Percentiles rank a stretch among this genome's conserved stretches.
Evolutionary conservation across 2,329 filamentous ascomycete genomes (phyloP).

Genomic region (Verticillium isaacii): DNA sequence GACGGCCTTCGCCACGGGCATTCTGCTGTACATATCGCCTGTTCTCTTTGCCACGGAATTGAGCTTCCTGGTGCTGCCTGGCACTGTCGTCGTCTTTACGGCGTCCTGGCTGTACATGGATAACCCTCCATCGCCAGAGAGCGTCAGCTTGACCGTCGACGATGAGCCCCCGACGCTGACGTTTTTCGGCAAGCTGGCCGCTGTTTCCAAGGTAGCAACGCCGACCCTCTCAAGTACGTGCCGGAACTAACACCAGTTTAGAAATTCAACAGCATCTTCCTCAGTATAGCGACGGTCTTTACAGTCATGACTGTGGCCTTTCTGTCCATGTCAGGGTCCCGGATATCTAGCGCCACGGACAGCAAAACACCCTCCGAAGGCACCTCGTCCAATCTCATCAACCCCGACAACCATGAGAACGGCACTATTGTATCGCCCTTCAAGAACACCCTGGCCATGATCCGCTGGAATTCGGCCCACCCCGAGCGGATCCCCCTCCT

Average conservation of each 20-base stretch:
- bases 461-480: conserved; percentile 20
- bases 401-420: conserved; percentile 3
- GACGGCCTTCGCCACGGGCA: conserved; percentile 23
- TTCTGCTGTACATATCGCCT: conserved; percentile 24
- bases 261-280: conserved; percentile 11
- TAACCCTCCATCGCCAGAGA: conserved; percentile 16
- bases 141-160: conserved; percentile 6
- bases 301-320: conserved; percentile 15
- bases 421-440: conserved; percentile 18
- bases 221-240: neutral
- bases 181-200: conserved; percentile 8
- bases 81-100: conserved; percentile 22
- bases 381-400: conserved; percentile 4
- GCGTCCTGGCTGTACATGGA: conserved; percentile 26
- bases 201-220: conserved; percentile 5
- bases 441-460: conserved; percentile 21
- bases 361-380: conserved; percentile 10
- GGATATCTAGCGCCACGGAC: neutral
- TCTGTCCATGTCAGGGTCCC: conserved; percentile 13
- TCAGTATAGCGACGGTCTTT: conserved; percentile 9
- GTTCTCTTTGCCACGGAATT: conserved; percentile 23
- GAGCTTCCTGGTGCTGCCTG: conserved; percentile 20
- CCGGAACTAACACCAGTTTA: neutral
- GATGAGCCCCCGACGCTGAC: conserved; percentile 9
- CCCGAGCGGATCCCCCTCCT: conserved; percentile 20